These are phyloP conservation scores for Athelia sp. DNA, from an alignment of 1,284 basidiomycete genomes.

Conservation along the genomic window DNA sequence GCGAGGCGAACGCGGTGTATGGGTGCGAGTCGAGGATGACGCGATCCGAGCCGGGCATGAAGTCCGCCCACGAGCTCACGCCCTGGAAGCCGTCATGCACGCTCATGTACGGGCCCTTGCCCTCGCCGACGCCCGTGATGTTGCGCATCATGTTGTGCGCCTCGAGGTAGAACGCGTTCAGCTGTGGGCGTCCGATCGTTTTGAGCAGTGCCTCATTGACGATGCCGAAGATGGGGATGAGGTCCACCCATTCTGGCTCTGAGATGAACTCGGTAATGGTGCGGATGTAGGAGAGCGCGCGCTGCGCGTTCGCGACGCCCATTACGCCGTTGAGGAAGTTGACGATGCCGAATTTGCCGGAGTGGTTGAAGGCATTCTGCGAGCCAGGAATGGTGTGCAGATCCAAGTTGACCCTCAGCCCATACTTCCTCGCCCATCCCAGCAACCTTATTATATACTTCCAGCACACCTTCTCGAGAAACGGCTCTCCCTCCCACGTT, in stretches of 20 bases:
- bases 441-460: conserved; percentile 31
- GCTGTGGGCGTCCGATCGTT: conserved; percentile 29
- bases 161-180: conserved; percentile 49
- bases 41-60: conserved; percentile 62
- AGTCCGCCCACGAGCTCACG: conserved; percentile 49
- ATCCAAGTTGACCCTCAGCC: conserved; percentile 62
- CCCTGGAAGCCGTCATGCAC: conserved; percentile 61
- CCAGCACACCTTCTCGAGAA: conserved; percentile 74
- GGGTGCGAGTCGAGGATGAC: conserved; percentile 61
- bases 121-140: conserved; percentile 57
- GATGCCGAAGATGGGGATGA: conserved; percentile 69
- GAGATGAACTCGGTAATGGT: conserved; percentile 73
- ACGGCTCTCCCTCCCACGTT: conserved; percentile 72
- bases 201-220: conserved; percentile 46
- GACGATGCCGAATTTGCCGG: conserved; percentile 39
- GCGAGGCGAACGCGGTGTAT: conserved; percentile 46
- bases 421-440: conserved; percentile 72
- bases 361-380: conserved; percentile 59
- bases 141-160: conserved; percentile 61
- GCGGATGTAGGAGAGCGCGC: conserved; percentile 72
- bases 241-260: conserved; percentile 63
- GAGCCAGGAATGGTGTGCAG: conserved; percentile 60
- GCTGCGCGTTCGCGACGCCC: conserved; percentile 64
- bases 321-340: conserved; percentile 49
- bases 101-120: conserved; percentile 44